Base-by-base conservation (phyloP, 1,284 basidiomycete genomes). In the Malassezia dermatis region DNA sequence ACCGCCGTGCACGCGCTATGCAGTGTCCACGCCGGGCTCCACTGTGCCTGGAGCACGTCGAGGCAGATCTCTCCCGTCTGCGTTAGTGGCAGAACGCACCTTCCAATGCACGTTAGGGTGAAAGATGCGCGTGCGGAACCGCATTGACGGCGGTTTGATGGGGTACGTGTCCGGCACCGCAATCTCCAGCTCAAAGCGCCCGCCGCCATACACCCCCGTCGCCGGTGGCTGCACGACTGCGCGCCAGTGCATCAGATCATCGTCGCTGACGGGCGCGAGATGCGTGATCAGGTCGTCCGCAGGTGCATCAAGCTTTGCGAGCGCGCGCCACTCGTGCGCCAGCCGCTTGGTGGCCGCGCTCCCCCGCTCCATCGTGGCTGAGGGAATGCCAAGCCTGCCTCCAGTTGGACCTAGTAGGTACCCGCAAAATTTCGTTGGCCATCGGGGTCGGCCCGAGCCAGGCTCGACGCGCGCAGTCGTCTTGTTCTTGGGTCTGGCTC, bases 1-100 rank as follows among this genome's bases (percentile, higher is more conserved):
- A 75, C 62, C 11, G 74, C 74, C 0, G 69, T 69, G 19, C 64
- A 72, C 0, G 68, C 65, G 0, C 62, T 61, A n/a, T 63, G 61
- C 21, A 75, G 50, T 5, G 65, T 65, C 74, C 74, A 75, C 0
- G 74, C 74, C 0, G 74, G 74, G 2, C 70, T 64, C 74, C 74
- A 75, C 40, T 73, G 66, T 1, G 58, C 34, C 40, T 64, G 54
- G 4, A 75, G 65, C 1, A 75, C 56, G 50, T 75, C 74, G 1
- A 75, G 55, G 34, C 74, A 75, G 48, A 75, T 73, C 44, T 75
- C 74, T 24, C 74, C 74, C 3, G 61, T 65, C 56, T 66, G 17
- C n/a, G 30, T 26, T 17, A 28, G 41, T 12, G 11, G 12, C 30
- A 15, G 11, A 4, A 45, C 58, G 8, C 32, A 61, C 60, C 58